phyloP scores from a whole-genome alignment of 2,329 filamentous ascomycete genomes.

The Calonectria ilicicola region DNA sequence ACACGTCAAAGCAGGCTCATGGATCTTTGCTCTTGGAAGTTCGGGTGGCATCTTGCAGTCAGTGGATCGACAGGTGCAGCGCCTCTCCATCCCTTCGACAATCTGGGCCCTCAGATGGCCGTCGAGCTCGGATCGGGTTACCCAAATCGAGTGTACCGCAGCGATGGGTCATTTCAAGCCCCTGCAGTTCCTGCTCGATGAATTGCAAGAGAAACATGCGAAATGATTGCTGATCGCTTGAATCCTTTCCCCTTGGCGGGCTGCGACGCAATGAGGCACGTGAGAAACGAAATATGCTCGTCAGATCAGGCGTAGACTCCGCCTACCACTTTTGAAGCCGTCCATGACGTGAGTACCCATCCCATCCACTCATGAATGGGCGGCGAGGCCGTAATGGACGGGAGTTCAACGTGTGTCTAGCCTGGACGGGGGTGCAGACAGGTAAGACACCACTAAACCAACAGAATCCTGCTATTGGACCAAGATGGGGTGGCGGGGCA shows the following conservation, averaged over 20 bases:
- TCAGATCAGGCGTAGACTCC: neutral
- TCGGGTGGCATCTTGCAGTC: neutral
- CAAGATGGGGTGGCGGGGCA: neutral
- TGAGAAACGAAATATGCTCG: conserved; percentile 5
- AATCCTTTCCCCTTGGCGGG: neutral
- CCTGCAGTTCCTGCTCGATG: neutral
- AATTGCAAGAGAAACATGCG: conserved; percentile 1
- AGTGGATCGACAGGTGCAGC: conserved; percentile 10
- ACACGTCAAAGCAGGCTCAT: neutral
- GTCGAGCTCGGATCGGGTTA: conserved; percentile 15
- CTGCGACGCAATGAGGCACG: conserved; percentile 10
- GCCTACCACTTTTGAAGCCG: neutral
- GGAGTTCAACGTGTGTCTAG: neutral
- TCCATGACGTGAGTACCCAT: conserved; percentile 4
- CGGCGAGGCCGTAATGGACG: conserved; percentile 26
- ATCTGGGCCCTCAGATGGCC: conserved; percentile 10
- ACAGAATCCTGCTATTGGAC: conserved; percentile 6
- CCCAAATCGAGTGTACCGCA: conserved; percentile 13
- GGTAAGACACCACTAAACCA: neutral
- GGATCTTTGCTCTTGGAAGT: neutral
- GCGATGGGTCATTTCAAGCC: conserved; percentile 5
- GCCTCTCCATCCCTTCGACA: neutral
- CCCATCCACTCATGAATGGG: neutral
- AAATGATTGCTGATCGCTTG: conserved; percentile 8
- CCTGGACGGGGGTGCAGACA: conserved; percentile 6